These are phyloP conservation scores for Barnettozyma pratensis DNA, from an alignment of 805 yeast species.

Conservation along the genomic window DNA sequence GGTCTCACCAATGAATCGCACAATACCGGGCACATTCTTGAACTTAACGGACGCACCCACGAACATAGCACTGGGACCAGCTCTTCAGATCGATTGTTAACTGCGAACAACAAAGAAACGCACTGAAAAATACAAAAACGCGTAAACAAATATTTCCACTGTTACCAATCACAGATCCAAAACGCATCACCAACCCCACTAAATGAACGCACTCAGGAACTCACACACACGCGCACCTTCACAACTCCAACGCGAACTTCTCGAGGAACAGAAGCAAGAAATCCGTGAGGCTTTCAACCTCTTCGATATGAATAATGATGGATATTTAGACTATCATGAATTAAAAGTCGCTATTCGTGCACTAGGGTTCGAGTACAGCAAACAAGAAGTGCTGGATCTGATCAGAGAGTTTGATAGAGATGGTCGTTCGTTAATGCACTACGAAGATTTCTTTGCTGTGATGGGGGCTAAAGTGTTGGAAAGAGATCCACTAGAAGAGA, in stretches of 20 bases:
- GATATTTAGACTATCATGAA: slow-evolving; percentile 87
- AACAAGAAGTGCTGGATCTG: slow-evolving; percentile 68
- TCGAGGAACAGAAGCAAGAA: slow-evolving; percentile 87
- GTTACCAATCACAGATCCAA: background rate
- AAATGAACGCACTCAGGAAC: slow-evolving; percentile 4
- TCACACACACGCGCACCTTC: slow-evolving; percentile 23
- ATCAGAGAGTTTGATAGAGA: slow-evolving; percentile 80
- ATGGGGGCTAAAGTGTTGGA: slow-evolving; percentile 80
- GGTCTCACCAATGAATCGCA: slow-evolving; percentile 48
- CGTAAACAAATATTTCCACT: background rate
- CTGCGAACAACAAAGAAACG: no score
- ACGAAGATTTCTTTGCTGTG: slow-evolving; percentile 70
- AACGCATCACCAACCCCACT: background rate
- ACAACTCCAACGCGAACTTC: slow-evolving; percentile 56
- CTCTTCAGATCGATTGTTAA: no score
- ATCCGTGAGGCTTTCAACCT: slow-evolving; percentile 87
- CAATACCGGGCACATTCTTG: slow-evolving; percentile 32
- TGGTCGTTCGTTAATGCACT: slow-evolving; percentile 64
- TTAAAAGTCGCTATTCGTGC: slow-evolving; percentile 87
- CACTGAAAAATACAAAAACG: background rate
- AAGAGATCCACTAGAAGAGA: slow-evolving; percentile 91
- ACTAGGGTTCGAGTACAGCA: slow-evolving; percentile 78
- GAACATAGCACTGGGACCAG: background rate
- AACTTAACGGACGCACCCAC: slow-evolving; percentile 17
- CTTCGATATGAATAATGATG: slow-evolving; percentile 91